phyloP scores from a whole-genome alignment of 768 basidiomycete species.

The Neoboletus subvelutipes region DNA sequence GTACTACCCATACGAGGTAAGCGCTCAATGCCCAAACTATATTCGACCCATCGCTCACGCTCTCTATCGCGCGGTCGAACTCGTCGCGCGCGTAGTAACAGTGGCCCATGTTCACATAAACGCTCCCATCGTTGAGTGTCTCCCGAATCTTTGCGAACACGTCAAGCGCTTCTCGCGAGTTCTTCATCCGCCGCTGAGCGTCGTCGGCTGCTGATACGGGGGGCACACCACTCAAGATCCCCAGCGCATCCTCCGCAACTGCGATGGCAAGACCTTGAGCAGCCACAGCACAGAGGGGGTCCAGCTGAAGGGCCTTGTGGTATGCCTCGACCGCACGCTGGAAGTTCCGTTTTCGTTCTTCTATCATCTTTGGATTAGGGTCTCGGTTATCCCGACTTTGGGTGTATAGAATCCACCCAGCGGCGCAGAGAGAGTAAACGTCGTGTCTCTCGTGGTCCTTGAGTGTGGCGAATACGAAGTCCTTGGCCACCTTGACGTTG shows the following conservation, averaged over 20 bases:
- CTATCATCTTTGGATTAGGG: constrained; percentile 43
- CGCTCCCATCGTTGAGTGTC: constrained; percentile 75
- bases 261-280: constrained; percentile 95
- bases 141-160: constrained; percentile 92
- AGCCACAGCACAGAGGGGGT: constrained; percentile 86
- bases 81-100: constrained; percentile 93
- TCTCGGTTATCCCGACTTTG: constrained; percentile 85
- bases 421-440: constrained; percentile 86
- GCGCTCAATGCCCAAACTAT: background rate
- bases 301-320: constrained; percentile 83
- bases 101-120: constrained; percentile 96
- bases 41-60: constrained; percentile 50
- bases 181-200: constrained; percentile 58
- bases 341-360: constrained; percentile 76
- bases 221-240: constrained; percentile 56
- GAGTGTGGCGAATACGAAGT: constrained; percentile 87
- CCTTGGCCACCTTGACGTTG: constrained; percentile 71
- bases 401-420: constrained; percentile 83
- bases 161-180: constrained; percentile 83
- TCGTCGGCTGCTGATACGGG: constrained; percentile 59
- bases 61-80: constrained; percentile 94
- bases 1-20: constrained; percentile 53
- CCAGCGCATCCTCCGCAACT: constrained; percentile 88
- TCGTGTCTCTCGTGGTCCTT: constrained; percentile 87
- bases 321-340: constrained; percentile 86